A percentile compares a stretch with the other conserved stretches of the same genome.
phyloP scores from a whole-genome alignment of 805 yeast genomes.

The Saccharomycopsis javanensis region DNA sequence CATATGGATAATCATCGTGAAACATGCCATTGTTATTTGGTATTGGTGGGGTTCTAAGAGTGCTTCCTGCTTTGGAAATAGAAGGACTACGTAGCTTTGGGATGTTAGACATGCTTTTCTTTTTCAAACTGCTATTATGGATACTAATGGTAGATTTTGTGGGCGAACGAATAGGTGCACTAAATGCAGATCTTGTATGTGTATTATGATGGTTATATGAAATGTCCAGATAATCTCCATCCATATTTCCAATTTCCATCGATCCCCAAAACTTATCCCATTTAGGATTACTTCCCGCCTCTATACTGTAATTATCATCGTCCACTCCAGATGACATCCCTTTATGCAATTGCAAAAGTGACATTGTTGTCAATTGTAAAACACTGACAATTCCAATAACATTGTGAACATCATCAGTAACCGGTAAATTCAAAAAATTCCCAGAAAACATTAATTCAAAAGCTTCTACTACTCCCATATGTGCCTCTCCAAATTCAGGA shows the following conservation, averaged over 20 bases:
- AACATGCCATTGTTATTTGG: background rate
- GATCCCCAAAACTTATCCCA: constrained; percentile 29
- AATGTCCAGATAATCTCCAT: constrained; percentile 18
- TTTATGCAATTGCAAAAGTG: constrained; percentile 29
- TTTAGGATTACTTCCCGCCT: constrained; percentile 21
- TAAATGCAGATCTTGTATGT: constrained; percentile 12
- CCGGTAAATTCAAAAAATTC: constrained; percentile 35
- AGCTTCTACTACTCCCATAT: constrained; percentile 34
- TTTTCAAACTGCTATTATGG: constrained; percentile 12
- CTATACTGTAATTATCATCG: constrained; percentile 12
- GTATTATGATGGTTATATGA: constrained; percentile 1
- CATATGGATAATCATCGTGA: background rate
- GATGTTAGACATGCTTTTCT: background rate
- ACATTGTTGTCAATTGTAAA: constrained; percentile 34
- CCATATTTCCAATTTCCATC: constrained; percentile 22
- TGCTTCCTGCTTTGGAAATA: background rate
- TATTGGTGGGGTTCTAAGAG: background rate
- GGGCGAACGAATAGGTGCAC: constrained; percentile 15
- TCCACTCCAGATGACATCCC: constrained; percentile 19
- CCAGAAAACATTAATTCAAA: constrained; percentile 39
- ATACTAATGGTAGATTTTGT: constrained; percentile 11
- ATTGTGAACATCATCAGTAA: constrained; percentile 24
- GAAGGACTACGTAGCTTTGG: constrained; percentile 4
- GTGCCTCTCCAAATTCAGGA: constrained; percentile 36
- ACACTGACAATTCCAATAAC: constrained; percentile 37